phyloP scores from a whole-genome alignment of 257 asterid genomes.

The Solanum bukasovii region DNA sequence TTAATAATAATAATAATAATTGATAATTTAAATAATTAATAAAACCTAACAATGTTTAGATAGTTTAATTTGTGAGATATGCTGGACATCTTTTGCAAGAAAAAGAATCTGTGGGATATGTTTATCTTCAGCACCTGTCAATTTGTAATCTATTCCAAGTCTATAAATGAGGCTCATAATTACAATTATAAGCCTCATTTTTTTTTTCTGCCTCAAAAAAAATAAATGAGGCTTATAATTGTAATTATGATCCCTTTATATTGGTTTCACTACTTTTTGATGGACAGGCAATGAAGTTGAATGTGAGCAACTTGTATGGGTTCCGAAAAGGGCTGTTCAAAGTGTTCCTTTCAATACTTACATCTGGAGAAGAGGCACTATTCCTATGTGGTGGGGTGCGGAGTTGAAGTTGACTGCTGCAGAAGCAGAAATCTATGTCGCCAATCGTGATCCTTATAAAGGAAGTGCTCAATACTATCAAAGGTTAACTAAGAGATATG shows the following conservation, averaged over 20 bases:
- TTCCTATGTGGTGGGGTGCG: conserved; percentile 99
- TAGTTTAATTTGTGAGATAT: background rate
- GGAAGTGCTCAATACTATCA: conserved; percentile 88
- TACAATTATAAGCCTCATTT: background rate
- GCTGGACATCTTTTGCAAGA: background rate
- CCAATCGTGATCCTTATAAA: conserved; percentile 81
- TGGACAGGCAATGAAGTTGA: conserved; percentile 96
- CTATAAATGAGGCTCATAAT: background rate
- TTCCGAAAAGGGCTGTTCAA: conserved; percentile 65
- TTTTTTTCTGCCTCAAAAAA: no score
- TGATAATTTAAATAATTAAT: background rate
- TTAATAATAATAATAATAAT: background rate
- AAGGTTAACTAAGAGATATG: conserved; percentile 89
- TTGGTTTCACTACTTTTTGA: conserved; percentile 8
- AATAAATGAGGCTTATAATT: background rate
- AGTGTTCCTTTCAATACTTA: conserved; percentile 87
- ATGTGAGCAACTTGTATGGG: conserved; percentile 96
- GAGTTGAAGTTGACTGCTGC: conserved; percentile 95
- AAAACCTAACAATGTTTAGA: background rate
- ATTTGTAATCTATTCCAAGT: background rate
- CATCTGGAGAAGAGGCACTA: conserved; percentile 97
- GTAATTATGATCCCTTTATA: background rate
- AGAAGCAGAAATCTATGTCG: conserved; percentile 94
- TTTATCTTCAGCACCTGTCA: background rate
- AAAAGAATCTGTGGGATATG: background rate